These are phyloP conservation scores for Penicillium griseofulvum DNA, from an alignment of 2,329 filamentous ascomycete genomes.

Conservation along the genomic window DNA sequence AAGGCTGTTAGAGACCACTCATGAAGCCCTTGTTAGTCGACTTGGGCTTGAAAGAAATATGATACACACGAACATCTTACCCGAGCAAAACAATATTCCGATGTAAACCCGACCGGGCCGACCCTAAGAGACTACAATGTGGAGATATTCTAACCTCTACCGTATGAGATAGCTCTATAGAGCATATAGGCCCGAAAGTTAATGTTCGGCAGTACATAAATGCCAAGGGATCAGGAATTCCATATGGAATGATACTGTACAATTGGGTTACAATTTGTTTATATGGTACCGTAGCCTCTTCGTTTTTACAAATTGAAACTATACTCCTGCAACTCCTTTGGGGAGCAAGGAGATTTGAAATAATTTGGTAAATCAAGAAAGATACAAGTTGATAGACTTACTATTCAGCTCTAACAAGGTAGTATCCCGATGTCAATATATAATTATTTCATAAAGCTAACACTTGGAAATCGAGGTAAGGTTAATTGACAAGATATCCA, in stretches of 20 bases:
- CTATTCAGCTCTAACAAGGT: not conserved
- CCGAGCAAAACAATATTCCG: not conserved
- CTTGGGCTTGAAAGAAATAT: not conserved
- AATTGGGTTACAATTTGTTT: not conserved
- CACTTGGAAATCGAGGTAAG: not conserved
- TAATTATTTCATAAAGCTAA: not conserved
- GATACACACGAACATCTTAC: not conserved
- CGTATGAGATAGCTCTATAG: not conserved
- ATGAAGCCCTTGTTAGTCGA: not conserved
- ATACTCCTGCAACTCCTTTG: not conserved
- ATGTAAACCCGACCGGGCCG: not conserved
- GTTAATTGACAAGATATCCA: constrained; percentile 16
- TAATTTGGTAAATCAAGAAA: not conserved
- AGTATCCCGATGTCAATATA: not conserved
- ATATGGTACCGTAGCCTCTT: not conserved
- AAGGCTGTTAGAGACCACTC: not conserved
- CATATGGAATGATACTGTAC: constrained; percentile 1
- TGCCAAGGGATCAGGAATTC: constrained; percentile 4
- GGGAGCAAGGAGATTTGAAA: not conserved
- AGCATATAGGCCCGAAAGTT: not conserved
- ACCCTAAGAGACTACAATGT: not conserved
- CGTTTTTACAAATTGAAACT: not conserved
- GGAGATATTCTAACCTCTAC: not conserved
- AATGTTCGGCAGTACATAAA: not conserved
- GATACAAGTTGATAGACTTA: not conserved